Evolutionary conservation across 164 flowering plant genomes (phyloP), one percentile per base, ranked within the genome.

Genomic region (Macadamia tetraphylla): DNA sequence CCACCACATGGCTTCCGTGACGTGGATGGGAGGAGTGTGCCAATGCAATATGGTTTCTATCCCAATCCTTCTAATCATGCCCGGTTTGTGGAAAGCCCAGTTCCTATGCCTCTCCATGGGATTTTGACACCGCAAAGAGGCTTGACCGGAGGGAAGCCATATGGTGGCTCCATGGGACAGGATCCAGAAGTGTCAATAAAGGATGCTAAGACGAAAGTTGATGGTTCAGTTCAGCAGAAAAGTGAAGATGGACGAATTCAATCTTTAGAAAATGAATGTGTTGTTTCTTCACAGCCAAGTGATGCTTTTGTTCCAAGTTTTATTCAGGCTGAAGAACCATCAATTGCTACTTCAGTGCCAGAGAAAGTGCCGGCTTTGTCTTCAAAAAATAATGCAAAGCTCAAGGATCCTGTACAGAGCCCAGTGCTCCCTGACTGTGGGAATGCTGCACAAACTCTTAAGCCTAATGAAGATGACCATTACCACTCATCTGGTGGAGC

Each of bases 191-290:
- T 61, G 35, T 69, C 70, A 60, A 57, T 48, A 57, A 82, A 76
- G 65, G 86, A 82, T 44, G 67, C 65, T 42, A 83, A 78, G 65
- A 68, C 43, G 77, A 85, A 78, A 70, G 75, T 64, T 52, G 86
- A 80, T 63, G 65, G 63, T 42, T 73, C 81, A 12, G 60, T 66
- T 55, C 80, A 56, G 18, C 76, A 76, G 64, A 74, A 72, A 30
- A 69, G 55, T 66, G 82, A 80, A 64, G 31, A 68, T 72, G 78
- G 69, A 52, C 76, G 72, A 46, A 56, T 70, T 46, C 73, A 42
- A 56, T 58, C 72, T 17, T 63, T 68, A 29, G 77, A 82, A 66
- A 74, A 74, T 69, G 82, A 80, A 40, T 18, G 29, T 43, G 23
- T 23, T 69, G 66, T 73, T 67, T 64, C 80, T 59, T 69, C 74